A percentile compares a stretch with the other conserved stretches of the same genome.
These are phyloP conservation scores for Radiomyces spectabilis DNA, from an alignment of 192 early-diverging fungal species.

Conservation along the genomic window DNA sequence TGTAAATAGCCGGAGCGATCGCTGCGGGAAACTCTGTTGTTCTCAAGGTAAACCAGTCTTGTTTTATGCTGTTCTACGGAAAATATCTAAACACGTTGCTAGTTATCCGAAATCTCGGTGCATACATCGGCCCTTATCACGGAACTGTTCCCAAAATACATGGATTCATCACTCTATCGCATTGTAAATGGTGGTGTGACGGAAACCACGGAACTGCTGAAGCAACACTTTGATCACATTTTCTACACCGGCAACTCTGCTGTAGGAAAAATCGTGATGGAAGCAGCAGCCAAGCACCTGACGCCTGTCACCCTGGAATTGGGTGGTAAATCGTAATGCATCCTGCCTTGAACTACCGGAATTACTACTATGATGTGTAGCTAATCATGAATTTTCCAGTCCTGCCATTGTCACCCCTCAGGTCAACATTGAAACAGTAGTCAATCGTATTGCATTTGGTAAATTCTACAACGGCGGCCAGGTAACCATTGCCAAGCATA, in stretches of 20 bases:
- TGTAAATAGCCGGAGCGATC: constrained; percentile 70
- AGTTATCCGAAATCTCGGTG: constrained; percentile 73
- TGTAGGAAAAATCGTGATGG: constrained; percentile 79
- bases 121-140: constrained; percentile 60
- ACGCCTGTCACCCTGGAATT: constrained; percentile 90
- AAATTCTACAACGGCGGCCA: constrained; percentile 88
- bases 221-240: constrained; percentile 80
- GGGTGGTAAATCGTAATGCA: constrained; percentile 83
- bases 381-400: constrained; percentile 16
- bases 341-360: too few relatives aligned
- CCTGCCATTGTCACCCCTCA: constrained; percentile 63
- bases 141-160: constrained; percentile 63
- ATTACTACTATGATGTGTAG: too few relatives aligned
- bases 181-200: constrained; percentile 74
- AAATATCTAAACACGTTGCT: not conserved
- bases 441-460: constrained; percentile 70
- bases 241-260: constrained; percentile 84
- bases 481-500: constrained; percentile 29
- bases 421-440: constrained; percentile 52
- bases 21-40: constrained; percentile 87
- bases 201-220: constrained; percentile 72
- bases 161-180: constrained; percentile 60
- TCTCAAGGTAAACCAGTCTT: constrained; percentile 49
- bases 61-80: too few relatives aligned
- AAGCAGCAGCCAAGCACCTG: constrained; percentile 77